Evolutionary conservation across 495 filamentous ascomycete species (phyloP), one percentile per base, ranked within the genome.

Genomic region (Lasiosphaeria ovina): DNA sequence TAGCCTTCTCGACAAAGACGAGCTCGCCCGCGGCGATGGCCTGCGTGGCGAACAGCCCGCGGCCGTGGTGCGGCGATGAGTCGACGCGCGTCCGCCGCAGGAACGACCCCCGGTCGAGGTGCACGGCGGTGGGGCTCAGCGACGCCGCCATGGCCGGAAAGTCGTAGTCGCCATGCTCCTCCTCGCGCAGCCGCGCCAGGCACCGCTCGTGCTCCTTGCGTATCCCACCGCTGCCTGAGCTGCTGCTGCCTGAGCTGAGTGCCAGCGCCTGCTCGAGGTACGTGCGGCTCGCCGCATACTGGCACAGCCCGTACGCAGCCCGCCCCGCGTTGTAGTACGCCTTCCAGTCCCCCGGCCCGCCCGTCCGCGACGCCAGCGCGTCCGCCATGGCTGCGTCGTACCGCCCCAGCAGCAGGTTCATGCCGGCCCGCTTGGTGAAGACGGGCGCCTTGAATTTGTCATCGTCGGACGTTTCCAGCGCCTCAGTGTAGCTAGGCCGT

Each of bases 1-100:
- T 79, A 0, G 82, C 80, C 52, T 85, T 87, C 64, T 85, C 81
- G 50, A 75, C 79, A 16, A 83, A 68, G 2, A 85, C 66, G 14
- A 85, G 62, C 5, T 83, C 80, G 8, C 82, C 83, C 3, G 75
- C 74, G 45, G 73, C 64, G 33, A 87, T 67, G 24, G 72, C 77
- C 10, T 68, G 58, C 5, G 79, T 77, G 0, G 81, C 77, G 57
- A 85, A 86, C 4, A 84, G 62, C 1, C 82, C 81, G 12, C 75
- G 69, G n/a, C 82, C 80, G 59, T 65, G 66, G 42, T 61, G 57
- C 51, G 38, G 12, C 59, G 71, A 69, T 0, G 60, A 36, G 24
- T 34, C 38, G 36, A 75, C 58, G 0, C 17, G 33, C 0, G 65
- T 69, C 17, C 54, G 62, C 47, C 54, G 40, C n/a, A 75, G 62